phyloP scores from a whole-genome alignment of 2,329 filamentous ascomycete species.

The Didymella lethalis region DNA sequence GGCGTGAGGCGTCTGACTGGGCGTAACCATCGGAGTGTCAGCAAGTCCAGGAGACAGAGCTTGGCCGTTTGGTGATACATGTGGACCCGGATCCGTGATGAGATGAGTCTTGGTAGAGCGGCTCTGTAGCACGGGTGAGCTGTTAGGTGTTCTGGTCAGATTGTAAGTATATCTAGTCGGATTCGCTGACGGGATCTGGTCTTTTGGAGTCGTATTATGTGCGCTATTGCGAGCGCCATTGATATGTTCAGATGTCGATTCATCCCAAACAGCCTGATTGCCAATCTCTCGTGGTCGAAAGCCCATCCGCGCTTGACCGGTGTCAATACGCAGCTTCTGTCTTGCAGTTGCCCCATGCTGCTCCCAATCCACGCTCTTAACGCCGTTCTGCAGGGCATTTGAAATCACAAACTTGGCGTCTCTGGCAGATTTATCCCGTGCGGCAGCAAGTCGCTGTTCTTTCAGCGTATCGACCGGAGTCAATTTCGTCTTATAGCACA shows the following conservation, averaged over 20 bases:
- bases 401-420: neutral
- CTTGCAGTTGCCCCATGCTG: neutral
- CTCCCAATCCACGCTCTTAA: slow-evolving; percentile 6
- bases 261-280: neutral
- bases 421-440: neutral
- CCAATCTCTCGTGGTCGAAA: neutral
- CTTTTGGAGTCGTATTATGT: neutral
- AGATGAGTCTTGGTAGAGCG: neutral
- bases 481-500: slow-evolving; percentile 3
- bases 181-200: neutral
- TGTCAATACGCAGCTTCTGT: neutral
- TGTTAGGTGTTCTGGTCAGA: neutral
- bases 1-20: neutral
- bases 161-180: neutral
- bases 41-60: neutral
- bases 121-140: neutral
- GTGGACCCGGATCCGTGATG: neutral
- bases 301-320: neutral
- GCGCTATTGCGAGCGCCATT: neutral
- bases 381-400: neutral
- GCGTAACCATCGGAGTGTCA: neutral
- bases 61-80: neutral
- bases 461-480: neutral
- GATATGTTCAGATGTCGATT: too few species aligned
- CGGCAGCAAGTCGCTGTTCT: neutral